Evolutionary conservation across 768 basidiomycete species (phyloP), one percentile per base, ranked within the genome.

Genomic region (Mycena venus): DNA sequence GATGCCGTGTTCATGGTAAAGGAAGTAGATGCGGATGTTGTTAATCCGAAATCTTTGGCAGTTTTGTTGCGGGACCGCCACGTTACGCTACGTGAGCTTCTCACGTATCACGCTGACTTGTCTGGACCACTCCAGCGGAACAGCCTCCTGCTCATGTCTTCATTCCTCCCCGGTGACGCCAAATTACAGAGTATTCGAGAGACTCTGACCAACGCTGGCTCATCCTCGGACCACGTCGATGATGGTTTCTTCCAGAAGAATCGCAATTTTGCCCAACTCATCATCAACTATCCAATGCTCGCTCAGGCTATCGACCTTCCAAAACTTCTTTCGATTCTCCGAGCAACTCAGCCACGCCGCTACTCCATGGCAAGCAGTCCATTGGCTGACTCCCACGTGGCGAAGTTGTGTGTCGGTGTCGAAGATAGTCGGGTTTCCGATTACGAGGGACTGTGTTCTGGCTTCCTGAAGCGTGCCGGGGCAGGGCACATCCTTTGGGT

Each of bases 311-410:
- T 75, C 53, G 36, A 51, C 23, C 74, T 75, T 8, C 65, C 25
- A n/a, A 60, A 68, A 17, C 53, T 75, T 2, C 74, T 75, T 55
- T 36, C 51, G 7, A 34, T 68, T 1, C 66, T 75, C 6, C 74
- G 74, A n/a, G 61, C 70, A 1, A 75, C 65, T 8, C 74, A 75
- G 61, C 70, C 74, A 2, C 70, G 74, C 7, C 59, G 70, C 6
- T 75, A 75, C 25, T 75, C 74, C 25, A 42, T 75, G 31, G 70
- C 74, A 1, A 75, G 74, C 19, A 75, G 74, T 38, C 70, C 74
- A 15, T n/a, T 71, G 51, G 70, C 53, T 29, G 58, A 71, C 34
- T 23, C 61, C 1, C 74, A 25, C 7, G 23, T 71, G 3, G 70
- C 27, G 9, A 66, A 64, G 32, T 47, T 75, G 5, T 75, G 74